A percentile compares a stretch with the other conserved stretches of the same genome.
Conservation (phyloP, 768 basidiomycete genomes). For the Rhodotorula paludigena region DNA sequence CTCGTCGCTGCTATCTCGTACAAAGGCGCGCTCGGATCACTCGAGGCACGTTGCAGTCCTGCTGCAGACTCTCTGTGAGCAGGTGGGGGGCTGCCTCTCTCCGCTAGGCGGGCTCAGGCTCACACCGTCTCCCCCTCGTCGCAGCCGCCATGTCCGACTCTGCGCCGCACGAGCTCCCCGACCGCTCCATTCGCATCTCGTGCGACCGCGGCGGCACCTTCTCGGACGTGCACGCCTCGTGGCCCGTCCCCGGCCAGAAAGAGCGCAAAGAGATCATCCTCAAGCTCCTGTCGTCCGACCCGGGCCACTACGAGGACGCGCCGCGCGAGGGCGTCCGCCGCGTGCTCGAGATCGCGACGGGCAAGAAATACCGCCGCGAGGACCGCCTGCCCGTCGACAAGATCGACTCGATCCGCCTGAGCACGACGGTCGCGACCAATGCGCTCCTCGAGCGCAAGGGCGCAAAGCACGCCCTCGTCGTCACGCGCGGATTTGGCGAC, state of each 20-base stretch:
- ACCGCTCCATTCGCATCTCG: not conserved
- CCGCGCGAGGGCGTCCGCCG: slow-evolving; percentile 81
- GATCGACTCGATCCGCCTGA: slow-evolving; percentile 35
- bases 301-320: slow-evolving; percentile 79
- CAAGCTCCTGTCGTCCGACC: slow-evolving; percentile 86
- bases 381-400: slow-evolving; percentile 31
- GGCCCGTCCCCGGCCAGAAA: slow-evolving; percentile 53
- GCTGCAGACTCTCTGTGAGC: too few species aligned
- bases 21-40: too few species aligned
- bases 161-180: too few species aligned
- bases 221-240: slow-evolving; percentile 75
- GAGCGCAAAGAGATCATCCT: slow-evolving; percentile 75
- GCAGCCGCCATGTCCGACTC: not conserved
- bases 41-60: too few species aligned
- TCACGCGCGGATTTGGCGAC: slow-evolving; percentile 86
- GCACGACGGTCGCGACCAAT: slow-evolving; percentile 90
- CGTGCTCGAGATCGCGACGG: slow-evolving; percentile 71
- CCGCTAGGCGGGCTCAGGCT: not conserved
- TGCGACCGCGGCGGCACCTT: slow-evolving; percentile 64
- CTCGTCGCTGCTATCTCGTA: too few species aligned
- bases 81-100: too few species aligned
- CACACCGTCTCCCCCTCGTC: not conserved
- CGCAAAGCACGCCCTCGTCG: slow-evolving; percentile 80
- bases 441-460: slow-evolving; percentile 92
- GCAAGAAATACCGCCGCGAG: slow-evolving; percentile 60